A percentile compares a stretch with the other conserved stretches of the same genome.
Evolutionary conservation across 768 basidiomycete genomes (phyloP).

Genomic region (Lactifluus hygrophoroides): DNA sequence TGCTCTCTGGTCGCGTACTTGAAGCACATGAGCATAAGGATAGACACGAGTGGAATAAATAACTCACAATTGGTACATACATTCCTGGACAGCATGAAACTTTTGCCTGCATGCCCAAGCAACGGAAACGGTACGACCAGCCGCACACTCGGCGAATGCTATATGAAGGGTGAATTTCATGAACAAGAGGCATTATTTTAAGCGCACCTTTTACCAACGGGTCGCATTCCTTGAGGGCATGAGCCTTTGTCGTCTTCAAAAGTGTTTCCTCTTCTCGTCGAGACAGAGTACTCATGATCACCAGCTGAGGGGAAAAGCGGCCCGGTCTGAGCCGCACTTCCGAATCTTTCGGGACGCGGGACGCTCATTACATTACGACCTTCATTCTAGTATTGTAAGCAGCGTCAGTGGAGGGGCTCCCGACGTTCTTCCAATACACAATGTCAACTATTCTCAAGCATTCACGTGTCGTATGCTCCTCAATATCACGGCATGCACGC

Average conservation of each 20-base stretch:
- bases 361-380: too few relatives aligned
- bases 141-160: constrained; percentile 84
- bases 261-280: constrained; percentile 84
- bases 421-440: background rate
- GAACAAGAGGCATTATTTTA: background rate
- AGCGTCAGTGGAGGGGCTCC: too few relatives aligned
- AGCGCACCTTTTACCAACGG: constrained; percentile 58
- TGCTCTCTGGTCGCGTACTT: constrained; percentile 67
- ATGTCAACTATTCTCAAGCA: constrained; percentile 14
- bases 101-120: constrained; percentile 75
- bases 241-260: constrained; percentile 70
- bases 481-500: constrained; percentile 1
- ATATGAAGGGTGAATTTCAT: background rate
- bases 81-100: constrained; percentile 62
- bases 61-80: constrained; percentile 73
- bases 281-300: constrained; percentile 71
- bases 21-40: background rate
- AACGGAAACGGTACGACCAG: constrained; percentile 73
- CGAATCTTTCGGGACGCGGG: background rate
- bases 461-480: constrained; percentile 11
- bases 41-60: background rate
- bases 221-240: constrained; percentile 74
- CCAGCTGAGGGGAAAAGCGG: background rate
- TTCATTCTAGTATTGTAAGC: too few relatives aligned
- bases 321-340: background rate